Conservation (phyloP, 495 filamentous ascomycete species). For the Friedmanniomyces endolithicus region DNA sequence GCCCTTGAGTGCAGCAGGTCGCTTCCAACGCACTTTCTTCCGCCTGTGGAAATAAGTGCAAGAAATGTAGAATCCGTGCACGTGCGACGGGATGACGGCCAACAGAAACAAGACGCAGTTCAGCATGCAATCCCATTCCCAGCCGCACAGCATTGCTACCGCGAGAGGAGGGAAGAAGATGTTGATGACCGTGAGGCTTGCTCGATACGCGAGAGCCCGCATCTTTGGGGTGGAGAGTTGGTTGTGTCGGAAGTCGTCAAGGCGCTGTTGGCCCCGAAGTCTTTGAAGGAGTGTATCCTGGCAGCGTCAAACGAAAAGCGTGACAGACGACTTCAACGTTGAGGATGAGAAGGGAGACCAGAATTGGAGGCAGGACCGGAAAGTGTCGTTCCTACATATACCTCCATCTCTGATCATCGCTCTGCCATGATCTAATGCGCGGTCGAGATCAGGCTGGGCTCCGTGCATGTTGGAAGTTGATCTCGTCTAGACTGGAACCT, state of each 20-base stretch:
- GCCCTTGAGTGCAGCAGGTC: not conserved
- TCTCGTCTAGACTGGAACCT: not conserved
- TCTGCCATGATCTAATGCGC: not conserved
- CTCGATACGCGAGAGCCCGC: conserved; percentile 11
- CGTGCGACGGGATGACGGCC: conserved; percentile 31
- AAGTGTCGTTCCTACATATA: not conserved
- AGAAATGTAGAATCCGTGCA: conserved; percentile 34
- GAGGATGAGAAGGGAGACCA: not conserved
- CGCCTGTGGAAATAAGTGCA: conserved; percentile 32
- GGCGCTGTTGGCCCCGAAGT: not conserved
- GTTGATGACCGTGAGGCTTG: conserved; percentile 22
- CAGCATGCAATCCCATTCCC: conserved; percentile 26
- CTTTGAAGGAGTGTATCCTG: not conserved
- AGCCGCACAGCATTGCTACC: conserved; percentile 24
- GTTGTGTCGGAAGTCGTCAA: no score
- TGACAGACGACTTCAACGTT: not conserved
- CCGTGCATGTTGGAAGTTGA: not conserved
- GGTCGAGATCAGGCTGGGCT: not conserved
- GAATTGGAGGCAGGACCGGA: not conserved
- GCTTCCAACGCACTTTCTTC: conserved; percentile 19
- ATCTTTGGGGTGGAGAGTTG: not conserved
- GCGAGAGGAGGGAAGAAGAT: conserved; percentile 22
- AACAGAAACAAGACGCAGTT: conserved; percentile 32
- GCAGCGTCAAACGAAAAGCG: not conserved
- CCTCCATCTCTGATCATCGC: not conserved